phyloP scores from a whole-genome alignment of 2,329 filamentous ascomycete genomes.

The Meredithiella fracta region DNA sequence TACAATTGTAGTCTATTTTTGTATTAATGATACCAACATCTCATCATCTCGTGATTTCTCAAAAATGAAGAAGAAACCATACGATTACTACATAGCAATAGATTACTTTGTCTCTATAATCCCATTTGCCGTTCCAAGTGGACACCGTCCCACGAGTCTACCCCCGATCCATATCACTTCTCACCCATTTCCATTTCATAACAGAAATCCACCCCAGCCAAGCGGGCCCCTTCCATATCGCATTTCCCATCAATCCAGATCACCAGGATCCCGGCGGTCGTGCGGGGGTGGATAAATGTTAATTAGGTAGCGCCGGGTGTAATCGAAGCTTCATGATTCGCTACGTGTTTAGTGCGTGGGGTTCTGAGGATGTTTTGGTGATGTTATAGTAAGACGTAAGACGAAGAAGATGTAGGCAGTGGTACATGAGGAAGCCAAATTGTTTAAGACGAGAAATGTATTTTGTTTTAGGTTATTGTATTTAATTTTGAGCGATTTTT shows the following conservation, averaged over 20 bases:
- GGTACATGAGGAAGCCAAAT: too few relatives aligned
- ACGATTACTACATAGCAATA: neutral
- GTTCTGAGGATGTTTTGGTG: neutral
- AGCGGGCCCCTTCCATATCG: conserved; percentile 2
- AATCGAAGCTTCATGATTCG: neutral
- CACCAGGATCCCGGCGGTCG: neutral
- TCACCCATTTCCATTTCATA: conserved; percentile 3
- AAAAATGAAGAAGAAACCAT: neutral
- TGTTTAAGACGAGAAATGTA: too few relatives aligned
- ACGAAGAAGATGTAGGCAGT: too few relatives aligned
- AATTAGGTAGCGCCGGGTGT: neutral
- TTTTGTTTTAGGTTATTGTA: too few relatives aligned
- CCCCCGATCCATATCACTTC: neutral
- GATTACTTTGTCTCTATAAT: neutral
- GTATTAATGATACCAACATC: too few relatives aligned
- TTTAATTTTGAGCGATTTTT: too few relatives aligned
- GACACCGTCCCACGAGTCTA: neutral
- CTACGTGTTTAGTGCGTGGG: neutral
- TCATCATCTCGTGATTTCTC: too few relatives aligned
- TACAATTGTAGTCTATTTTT: too few relatives aligned
- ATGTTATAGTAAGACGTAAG: conserved; percentile 10
- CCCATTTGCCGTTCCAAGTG: neutral
- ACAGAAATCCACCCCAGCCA: neutral
- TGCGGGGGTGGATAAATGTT: neutral
- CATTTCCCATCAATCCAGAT: neutral